Percentiles rank a stretch among this genome's conserved stretches.
phyloP scores from a whole-genome alignment of 2,329 filamentous ascomycete genomes.

The Neonectria hederae region DNA sequence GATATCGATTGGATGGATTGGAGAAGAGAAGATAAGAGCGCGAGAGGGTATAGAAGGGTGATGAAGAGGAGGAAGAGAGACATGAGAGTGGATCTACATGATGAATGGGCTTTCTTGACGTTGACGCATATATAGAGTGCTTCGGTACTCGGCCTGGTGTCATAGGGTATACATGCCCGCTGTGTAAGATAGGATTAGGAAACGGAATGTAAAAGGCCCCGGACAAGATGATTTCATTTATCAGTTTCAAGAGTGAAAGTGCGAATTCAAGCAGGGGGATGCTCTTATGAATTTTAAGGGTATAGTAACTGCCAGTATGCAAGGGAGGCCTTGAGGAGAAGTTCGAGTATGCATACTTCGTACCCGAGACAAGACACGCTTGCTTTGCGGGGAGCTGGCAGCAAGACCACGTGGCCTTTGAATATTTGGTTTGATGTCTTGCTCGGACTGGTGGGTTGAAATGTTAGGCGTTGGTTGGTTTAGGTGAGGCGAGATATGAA shows the following conservation, averaged over 20 bases:
- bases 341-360: background rate
- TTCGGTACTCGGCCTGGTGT: slow-evolving; percentile 6
- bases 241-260: background rate
- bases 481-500: no score
- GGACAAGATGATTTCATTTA: slow-evolving; percentile 2
- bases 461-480: no score
- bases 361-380: background rate
- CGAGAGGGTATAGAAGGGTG: slow-evolving; percentile 4
- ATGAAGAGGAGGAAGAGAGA: slow-evolving; percentile 18
- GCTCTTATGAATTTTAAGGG: background rate
- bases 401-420: slow-evolving; percentile 1
- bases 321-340: background rate
- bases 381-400: slow-evolving; percentile 5
- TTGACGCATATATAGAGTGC: slow-evolving; percentile 22
- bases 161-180: slow-evolving; percentile 14
- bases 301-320: background rate
- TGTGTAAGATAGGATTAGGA: slow-evolving; percentile 25
- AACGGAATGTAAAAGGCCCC: slow-evolving; percentile 20
- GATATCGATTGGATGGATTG: slow-evolving; percentile 37
- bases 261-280: background rate
- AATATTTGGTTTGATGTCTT: background rate
- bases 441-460: background rate
- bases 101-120: slow-evolving; percentile 25
- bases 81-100: slow-evolving; percentile 23
- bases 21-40: slow-evolving; percentile 16